Evolutionary conservation across 495 filamentous ascomycete species (phyloP), one percentile per base, ranked within the genome.

Genomic region (Trichodelitschia bisporula): DNA sequence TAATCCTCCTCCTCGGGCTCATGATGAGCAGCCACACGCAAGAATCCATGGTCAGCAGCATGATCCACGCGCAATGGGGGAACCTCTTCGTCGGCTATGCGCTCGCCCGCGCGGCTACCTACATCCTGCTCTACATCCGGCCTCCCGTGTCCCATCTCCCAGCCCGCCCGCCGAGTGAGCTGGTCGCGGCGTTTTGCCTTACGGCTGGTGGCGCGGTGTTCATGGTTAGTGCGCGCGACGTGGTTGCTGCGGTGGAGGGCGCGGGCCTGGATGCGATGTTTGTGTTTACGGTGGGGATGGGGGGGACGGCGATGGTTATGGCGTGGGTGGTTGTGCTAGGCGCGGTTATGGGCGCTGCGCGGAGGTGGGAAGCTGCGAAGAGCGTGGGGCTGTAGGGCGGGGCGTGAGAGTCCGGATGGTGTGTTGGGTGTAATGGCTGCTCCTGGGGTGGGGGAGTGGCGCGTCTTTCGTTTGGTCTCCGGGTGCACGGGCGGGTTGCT

Each of bases 21-120:
- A 83, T 91, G 78, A 97, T 97, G 83, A 71, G 72, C 40, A 74
- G 72, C 11, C 86, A 97, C 49, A 77, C 83, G 36, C 86, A 97
- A 47, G 43, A 54, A 6, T 79, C 68, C 31, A 75, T 77, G 71
- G 56, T 80, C 13, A 84, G 79, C 11, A 77, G 72, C 36, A 91
- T 82, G 77, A 62, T 97, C 27, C 86, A 97, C 55, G 72, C 73
- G 50, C 77, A 91, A 46, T 95, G 84, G 86, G 86, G 84, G 26
- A 70, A 66, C 38, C 62, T 95, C 40, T 59, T 97, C 35, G 66
- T 77, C 31, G 82, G 71, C 6, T 80, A 75, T 35, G 70, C 80
- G 2, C 51, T 86, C 31, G 70, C 80, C 15, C 64, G 86, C 19
- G 69, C 58, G 4, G 53, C 76, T 37, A 91, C 79, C 14, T 95